A percentile compares a stretch with the other conserved stretches of the same genome.
Conservation (phyloP, 371 early-diverging fungal genomes). For the Mortierella sp. region DNA sequence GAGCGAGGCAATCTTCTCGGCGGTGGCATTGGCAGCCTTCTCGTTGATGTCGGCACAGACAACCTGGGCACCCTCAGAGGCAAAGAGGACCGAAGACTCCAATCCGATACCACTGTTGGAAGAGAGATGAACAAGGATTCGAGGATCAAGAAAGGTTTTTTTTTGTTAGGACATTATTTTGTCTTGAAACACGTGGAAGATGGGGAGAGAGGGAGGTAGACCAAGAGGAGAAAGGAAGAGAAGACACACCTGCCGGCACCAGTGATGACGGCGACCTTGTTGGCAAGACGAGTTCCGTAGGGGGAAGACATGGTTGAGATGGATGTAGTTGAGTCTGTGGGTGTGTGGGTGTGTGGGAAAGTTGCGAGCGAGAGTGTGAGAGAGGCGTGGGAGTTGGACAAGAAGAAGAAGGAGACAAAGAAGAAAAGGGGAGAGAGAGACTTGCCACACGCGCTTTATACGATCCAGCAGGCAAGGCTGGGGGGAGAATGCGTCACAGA, state of each 20-base stretch:
- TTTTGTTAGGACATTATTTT: too few species aligned
- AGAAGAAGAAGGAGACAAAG: background rate
- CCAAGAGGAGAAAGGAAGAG: background rate
- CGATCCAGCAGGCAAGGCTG: too few species aligned
- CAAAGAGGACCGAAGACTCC: conserved; percentile 80
- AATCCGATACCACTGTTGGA: conserved; percentile 82
- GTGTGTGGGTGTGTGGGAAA: background rate
- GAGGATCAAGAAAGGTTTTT: too few species aligned
- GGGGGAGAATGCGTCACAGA: background rate
- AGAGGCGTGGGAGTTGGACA: background rate
- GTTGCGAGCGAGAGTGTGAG: background rate
- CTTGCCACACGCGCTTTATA: too few species aligned
- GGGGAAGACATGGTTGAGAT: conserved; percentile 29
- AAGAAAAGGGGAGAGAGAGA: conserved; percentile 6
- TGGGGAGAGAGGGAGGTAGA: background rate
- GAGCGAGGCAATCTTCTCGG: conserved; percentile 58
- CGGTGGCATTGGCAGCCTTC: conserved; percentile 60
- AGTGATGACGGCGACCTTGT: conserved; percentile 89
- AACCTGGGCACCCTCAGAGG: conserved; percentile 85
- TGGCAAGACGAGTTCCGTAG: conserved; percentile 58
- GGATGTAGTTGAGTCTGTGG: background rate
- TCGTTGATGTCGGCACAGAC: conserved; percentile 84
- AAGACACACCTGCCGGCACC: conserved; percentile 78
- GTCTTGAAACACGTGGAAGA: too few species aligned
- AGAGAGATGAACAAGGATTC: background rate